A percentile compares a stretch with the other conserved stretches of the same genome.
Evolutionary conservation across 495 filamentous ascomycete species (phyloP).

Genomic region (Thozetella sp.): DNA sequence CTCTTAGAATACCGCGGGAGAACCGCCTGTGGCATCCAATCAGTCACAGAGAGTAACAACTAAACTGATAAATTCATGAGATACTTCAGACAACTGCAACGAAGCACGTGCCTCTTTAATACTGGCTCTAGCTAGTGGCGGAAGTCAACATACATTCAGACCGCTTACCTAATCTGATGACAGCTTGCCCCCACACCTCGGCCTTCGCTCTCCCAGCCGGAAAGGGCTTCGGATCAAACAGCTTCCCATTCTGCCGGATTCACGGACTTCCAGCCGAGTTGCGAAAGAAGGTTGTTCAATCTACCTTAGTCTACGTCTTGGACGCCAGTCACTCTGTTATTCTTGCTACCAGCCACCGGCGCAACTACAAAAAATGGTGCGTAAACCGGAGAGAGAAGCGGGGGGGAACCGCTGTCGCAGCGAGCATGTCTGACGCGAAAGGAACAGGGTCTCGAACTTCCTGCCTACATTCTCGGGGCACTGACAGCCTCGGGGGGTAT

Average conservation of each 20-base stretch:
- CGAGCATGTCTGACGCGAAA: not conserved
- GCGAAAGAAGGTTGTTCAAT: no score
- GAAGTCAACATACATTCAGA: not conserved
- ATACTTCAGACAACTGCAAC: no score
- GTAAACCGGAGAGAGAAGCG: not conserved
- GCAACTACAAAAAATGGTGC: slow-evolving; percentile 14
- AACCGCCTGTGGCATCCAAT: no score
- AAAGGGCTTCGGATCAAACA: not conserved
- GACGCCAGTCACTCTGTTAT: no score
- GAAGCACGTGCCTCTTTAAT: no score
- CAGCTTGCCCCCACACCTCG: not conserved
- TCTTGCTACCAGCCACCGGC: no score
- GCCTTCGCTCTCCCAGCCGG: not conserved
- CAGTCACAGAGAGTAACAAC: no score
- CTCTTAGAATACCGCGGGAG: no score
- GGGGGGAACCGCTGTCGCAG: not conserved
- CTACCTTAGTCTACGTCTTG: no score
- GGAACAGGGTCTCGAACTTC: slow-evolving; percentile 31
- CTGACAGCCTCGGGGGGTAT: slow-evolving; percentile 86
- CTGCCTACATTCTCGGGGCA: slow-evolving; percentile 73
- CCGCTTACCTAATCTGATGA: not conserved
- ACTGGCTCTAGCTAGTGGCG: no score
- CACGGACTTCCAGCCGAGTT: not conserved
- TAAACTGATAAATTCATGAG: not conserved
- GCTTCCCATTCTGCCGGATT: not conserved